These are phyloP conservation scores for Trametes cingulata DNA, from an alignment of 768 basidiomycete species.

Conservation along the genomic window DNA sequence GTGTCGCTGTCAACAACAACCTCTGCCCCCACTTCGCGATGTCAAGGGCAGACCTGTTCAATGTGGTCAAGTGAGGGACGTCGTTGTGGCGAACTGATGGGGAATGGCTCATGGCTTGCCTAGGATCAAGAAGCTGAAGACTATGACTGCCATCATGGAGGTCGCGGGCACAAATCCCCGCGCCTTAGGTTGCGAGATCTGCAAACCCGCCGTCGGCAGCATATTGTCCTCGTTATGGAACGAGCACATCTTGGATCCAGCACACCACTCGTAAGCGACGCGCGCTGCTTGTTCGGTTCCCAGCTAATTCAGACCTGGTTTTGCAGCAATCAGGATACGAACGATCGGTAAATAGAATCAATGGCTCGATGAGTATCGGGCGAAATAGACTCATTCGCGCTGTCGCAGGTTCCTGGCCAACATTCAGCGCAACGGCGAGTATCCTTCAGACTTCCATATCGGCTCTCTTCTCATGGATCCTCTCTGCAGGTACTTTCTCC, in stretches of 20 bases:
- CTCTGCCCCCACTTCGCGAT: conserved; percentile 68
- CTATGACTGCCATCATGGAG: conserved; percentile 55
- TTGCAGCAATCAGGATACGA: conserved; percentile 62
- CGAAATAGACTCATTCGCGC: conserved; percentile 71
- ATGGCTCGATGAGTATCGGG: conserved; percentile 40
- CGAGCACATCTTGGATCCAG: conserved; percentile 62
- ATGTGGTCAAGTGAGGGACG: conserved; percentile 47
- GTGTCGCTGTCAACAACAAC: conserved; percentile 55
- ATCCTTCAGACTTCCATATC: background rate
- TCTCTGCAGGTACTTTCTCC: conserved; percentile 53
- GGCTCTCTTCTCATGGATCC: background rate
- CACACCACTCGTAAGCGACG: conserved; percentile 52
- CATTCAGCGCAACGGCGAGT: conserved; percentile 62
- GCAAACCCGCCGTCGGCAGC: conserved; percentile 66
- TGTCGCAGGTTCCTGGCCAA: conserved; percentile 58
- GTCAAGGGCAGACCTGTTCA: conserved; percentile 67
- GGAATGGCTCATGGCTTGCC: background rate
- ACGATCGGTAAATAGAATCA: conserved; percentile 42
- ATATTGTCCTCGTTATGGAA: conserved; percentile 57
- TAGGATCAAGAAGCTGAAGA: conserved; percentile 59
- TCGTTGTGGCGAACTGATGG: background rate
- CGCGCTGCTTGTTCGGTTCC: background rate
- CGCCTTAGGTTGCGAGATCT: conserved; percentile 69
- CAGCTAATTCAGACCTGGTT: background rate
- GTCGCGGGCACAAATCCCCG: conserved; percentile 47